Conservation (phyloP, 1,139 yeast species). For the Yamadazyma dushanensis region DNA sequence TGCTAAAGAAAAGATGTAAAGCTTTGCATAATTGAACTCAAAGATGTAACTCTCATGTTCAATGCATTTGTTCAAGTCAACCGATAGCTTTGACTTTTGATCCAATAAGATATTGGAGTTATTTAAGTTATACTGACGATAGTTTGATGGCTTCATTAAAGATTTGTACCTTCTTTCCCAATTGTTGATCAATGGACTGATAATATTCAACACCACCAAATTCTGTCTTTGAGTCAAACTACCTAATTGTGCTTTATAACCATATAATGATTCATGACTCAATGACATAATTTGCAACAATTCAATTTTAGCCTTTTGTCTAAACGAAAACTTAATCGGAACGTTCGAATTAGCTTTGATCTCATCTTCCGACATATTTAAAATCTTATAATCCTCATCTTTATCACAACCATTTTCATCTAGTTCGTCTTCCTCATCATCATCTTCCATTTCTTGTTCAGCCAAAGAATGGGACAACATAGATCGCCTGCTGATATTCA, state of each 20-base stretch:
- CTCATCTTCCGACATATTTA: slow-evolving; percentile 40
- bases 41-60: slow-evolving; percentile 74
- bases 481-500: slow-evolving; percentile 67
- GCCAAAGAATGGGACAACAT: slow-evolving; percentile 68
- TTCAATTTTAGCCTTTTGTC: slow-evolving; percentile 78
- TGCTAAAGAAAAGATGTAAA: slow-evolving; percentile 83
- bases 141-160: slow-evolving; percentile 50
- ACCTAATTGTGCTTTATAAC: slow-evolving; percentile 58
- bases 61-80: slow-evolving; percentile 42
- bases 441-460: slow-evolving; percentile 59
- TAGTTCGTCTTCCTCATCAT: slow-evolving; percentile 35
- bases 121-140: slow-evolving; percentile 25
- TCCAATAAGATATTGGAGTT: slow-evolving; percentile 32
- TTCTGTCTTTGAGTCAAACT: slow-evolving; percentile 62
- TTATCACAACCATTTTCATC: slow-evolving; percentile 25
- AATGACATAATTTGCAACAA: slow-evolving; percentile 75
- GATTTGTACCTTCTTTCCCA: slow-evolving; percentile 71
- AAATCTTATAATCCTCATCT: slow-evolving; percentile 32
- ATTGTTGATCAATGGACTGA: slow-evolving; percentile 73
- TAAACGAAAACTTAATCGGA: slow-evolving; percentile 48
- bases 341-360: slow-evolving; percentile 30
- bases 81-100: slow-evolving; percentile 37
- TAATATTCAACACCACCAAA: slow-evolving; percentile 66
- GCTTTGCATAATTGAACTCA: slow-evolving; percentile 80
- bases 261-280: slow-evolving; percentile 82